phyloP scores from a whole-genome alignment of 495 filamentous ascomycete genomes.

The Xanthoparmelia taractica region DNA sequence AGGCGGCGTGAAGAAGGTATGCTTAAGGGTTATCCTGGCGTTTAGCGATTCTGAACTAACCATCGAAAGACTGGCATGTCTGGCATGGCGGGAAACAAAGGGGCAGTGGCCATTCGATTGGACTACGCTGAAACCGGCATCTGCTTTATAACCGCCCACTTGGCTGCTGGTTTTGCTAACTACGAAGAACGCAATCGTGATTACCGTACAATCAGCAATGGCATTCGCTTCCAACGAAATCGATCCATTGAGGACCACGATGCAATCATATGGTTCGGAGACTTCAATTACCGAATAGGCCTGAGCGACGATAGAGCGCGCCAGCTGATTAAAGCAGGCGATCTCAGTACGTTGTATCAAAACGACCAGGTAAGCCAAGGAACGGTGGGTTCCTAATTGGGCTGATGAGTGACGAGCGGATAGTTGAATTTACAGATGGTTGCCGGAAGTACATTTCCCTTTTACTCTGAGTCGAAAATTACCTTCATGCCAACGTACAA shows the following conservation, averaged over 20 bases:
- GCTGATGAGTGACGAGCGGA: neutral
- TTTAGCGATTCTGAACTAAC: slow-evolving; percentile 15
- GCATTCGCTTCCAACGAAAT: slow-evolving; percentile 84
- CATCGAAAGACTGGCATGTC: slow-evolving; percentile 72
- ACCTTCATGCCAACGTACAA: slow-evolving; percentile 91
- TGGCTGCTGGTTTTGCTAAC: slow-evolving; percentile 94
- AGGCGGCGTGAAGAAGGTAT: slow-evolving; percentile 81
- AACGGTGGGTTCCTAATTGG: neutral
- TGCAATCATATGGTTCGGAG: slow-evolving; percentile 91
- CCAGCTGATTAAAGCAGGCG: slow-evolving; percentile 57
- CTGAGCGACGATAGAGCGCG: slow-evolving; percentile 71
- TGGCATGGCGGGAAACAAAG: slow-evolving; percentile 96
- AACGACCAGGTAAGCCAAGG: slow-evolving; percentile 73
- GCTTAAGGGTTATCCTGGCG: slow-evolving; percentile 6
- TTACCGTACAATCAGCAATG: slow-evolving; percentile 80
- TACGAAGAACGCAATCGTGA: slow-evolving; percentile 94
- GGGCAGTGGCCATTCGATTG: slow-evolving; percentile 91
- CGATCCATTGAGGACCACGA: slow-evolving; percentile 87
- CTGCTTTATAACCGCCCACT: slow-evolving; percentile 93
- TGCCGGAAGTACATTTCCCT: slow-evolving; percentile 77
- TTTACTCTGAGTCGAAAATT: slow-evolving; percentile 80
- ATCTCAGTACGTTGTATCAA: slow-evolving; percentile 74
- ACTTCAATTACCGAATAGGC: slow-evolving; percentile 98
- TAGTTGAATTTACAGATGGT: slow-evolving; percentile 97
- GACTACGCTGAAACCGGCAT: slow-evolving; percentile 90